phyloP scores from a whole-genome alignment of 306 rosid species.

The Datisca glomerata region DNA sequence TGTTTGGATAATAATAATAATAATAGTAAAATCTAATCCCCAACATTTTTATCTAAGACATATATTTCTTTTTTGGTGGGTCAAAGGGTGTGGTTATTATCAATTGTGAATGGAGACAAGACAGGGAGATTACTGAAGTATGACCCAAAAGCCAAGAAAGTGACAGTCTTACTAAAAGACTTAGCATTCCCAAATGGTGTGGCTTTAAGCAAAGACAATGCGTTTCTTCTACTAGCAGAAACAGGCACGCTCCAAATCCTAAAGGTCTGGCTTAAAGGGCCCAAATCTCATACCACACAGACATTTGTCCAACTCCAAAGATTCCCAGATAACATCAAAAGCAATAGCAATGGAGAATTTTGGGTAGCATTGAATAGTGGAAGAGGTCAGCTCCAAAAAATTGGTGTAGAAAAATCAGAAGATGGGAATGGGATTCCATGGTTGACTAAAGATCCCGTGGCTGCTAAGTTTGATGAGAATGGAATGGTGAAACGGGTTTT shows the following conservation, averaged over 20 bases:
- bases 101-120: slow-evolving; percentile 28
- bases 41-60: too few relatives aligned
- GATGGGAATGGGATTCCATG: too few relatives aligned
- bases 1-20: too few relatives aligned
- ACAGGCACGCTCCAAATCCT: slow-evolving; percentile 11
- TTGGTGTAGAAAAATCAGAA: background rate
- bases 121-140: slow-evolving; percentile 46
- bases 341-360: slow-evolving; percentile 25
- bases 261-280: slow-evolving; percentile 25
- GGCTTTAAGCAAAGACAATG: slow-evolving; percentile 40
- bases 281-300: slow-evolving; percentile 3
- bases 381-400: slow-evolving; percentile 10
- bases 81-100: slow-evolving; percentile 20
- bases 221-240: slow-evolving; percentile 36
- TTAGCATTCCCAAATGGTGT: slow-evolving; percentile 54
- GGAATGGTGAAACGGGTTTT: slow-evolving; percentile 26
- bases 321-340: slow-evolving; percentile 48
- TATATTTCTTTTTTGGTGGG: background rate
- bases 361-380: slow-evolving; percentile 42
- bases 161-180: slow-evolving; percentile 23
- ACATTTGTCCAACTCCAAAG: slow-evolving; percentile 22
- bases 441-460: slow-evolving; percentile 29
- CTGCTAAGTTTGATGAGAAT: slow-evolving; percentile 20
- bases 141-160: slow-evolving; percentile 25
- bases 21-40: too few relatives aligned